Evolutionary conservation across 306 rosid genomes (phyloP), one percentile per base, ranked within the genome.

Genomic region (Dalbergia oliveri): DNA sequence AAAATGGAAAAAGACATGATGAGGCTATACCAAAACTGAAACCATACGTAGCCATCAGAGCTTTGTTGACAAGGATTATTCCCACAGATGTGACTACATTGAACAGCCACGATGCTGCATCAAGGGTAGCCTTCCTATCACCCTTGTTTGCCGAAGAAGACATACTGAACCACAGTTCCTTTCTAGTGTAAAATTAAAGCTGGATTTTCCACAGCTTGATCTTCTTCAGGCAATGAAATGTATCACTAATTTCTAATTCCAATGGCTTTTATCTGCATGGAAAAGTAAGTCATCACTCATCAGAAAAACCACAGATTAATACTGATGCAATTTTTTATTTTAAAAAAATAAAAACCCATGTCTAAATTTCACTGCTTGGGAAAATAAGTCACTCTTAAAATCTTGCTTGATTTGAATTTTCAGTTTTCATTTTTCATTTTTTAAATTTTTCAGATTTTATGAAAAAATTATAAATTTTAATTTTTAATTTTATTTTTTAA

Each of bases 11-110:
- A 5, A 41, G 13, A 15, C 2, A 12, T 3, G 69, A 76, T 13
- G 72, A 72, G 39, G 62, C 68, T 66, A 12, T 79, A 90, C 97
- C 97, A 60, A 92, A 92, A 84, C 78, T 88, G 85, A 90, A 92
- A 79, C 94, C 97, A 86, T 88, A 76, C 1, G 84, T 88, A 14
- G 90, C 94, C 94, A 92, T 86, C 41, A 92, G 86, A 14, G 94
- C 86, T 77, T 92, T 92, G 41, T 92, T 92, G 69, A 90, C 94
- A 57, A 90, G 83, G 60, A 92, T 92, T 64, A 92, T 90, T 54
- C 97, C 93, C 1, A 92, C 97, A 60, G 94, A 92, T 16, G 94
- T 88, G 63, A 90, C 94, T 5, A 92, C 89, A 81, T 92, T 88
- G 90, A 92, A 90, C 94, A 86, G 43, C 97, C 97, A 92, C 6